Conservation (phyloP, 1,139 yeast genomes). For the Yarrowia galli region DNA sequence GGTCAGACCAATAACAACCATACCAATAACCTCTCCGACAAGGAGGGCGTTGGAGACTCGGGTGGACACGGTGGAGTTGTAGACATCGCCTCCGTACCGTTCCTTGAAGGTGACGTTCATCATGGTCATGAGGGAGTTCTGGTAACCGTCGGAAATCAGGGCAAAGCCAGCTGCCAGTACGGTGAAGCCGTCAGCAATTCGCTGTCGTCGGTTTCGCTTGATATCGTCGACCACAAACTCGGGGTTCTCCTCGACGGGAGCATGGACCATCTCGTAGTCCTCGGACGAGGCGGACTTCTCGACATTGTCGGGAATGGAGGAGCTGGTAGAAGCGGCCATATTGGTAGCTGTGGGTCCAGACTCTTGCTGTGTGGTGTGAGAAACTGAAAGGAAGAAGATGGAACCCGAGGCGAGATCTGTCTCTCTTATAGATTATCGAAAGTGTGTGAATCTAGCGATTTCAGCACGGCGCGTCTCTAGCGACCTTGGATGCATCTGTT, state of each 20-base stretch:
- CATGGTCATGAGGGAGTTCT: constrained; percentile 68
- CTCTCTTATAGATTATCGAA: neutral
- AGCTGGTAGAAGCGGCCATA: constrained; percentile 31
- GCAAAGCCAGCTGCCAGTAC: constrained; percentile 66
- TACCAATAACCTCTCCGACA: constrained; percentile 67
- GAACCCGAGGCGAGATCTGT: neutral
- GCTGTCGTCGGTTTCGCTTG: constrained; percentile 25
- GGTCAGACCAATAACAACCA: constrained; percentile 60
- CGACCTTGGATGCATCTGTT: neutral
- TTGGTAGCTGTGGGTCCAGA: neutral
- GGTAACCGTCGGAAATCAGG: constrained; percentile 68
- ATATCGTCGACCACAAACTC: constrained; percentile 7
- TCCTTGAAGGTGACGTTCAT: constrained; percentile 58
- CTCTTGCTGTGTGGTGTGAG: neutral
- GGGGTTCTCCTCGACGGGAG: constrained; percentile 27
- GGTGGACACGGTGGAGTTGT: constrained; percentile 58
- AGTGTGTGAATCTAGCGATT: neutral
- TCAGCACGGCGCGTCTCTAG: constrained; percentile 31
- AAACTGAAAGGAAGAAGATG: no score
- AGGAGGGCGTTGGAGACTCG: constrained; percentile 65
- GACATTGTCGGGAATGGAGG: constrained; percentile 35
- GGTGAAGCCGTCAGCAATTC: constrained; percentile 51
- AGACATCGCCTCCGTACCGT: constrained; percentile 55
- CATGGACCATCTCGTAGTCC: constrained; percentile 27
- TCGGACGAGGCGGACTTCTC: constrained; percentile 13